These are phyloP conservation scores for Stephania japonica DNA, from an alignment of 164 flowering plant species.

Conservation along the genomic window DNA sequence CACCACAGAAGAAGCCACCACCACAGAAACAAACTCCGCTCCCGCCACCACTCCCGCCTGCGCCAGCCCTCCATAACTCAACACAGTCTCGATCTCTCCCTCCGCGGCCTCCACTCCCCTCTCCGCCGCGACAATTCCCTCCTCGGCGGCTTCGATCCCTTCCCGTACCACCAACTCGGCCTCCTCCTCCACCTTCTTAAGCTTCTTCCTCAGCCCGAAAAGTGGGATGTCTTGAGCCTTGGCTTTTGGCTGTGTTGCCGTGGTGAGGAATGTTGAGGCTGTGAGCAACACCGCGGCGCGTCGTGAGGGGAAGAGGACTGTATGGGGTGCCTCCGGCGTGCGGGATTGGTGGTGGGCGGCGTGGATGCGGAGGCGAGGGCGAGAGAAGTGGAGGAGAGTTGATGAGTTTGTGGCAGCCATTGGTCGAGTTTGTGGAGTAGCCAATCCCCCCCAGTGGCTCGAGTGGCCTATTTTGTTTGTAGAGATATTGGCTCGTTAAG, in stretches of 20 bases:
- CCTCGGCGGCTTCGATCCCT: conserved; percentile 59
- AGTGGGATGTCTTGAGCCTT: conserved; percentile 66
- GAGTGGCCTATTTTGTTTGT: background rate
- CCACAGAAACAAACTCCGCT: conserved; percentile 62
- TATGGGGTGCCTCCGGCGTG: background rate
- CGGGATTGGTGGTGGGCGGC: background rate
- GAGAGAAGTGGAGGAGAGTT: conserved; percentile 19
- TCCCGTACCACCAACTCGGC: conserved; percentile 64
- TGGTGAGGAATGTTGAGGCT: conserved; percentile 30
- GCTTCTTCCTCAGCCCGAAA: conserved; percentile 72
- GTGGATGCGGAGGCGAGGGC: conserved; percentile 23
- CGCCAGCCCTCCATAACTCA: conserved; percentile 41
- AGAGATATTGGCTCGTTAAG: too few relatives aligned
- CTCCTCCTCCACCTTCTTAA: conserved; percentile 65
- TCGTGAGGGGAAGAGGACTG: conserved; percentile 29
- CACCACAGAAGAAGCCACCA: conserved; percentile 66
- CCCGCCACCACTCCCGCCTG: conserved; percentile 78
- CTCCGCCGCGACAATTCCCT: conserved; percentile 41
- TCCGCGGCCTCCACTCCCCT: conserved; percentile 25
- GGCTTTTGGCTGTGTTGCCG: conserved; percentile 26
- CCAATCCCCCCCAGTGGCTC: conserved; percentile 7
- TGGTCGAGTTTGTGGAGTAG: background rate
- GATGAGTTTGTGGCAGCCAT: conserved; percentile 46
- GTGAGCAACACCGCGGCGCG: conserved; percentile 42
- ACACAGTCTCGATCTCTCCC: conserved; percentile 27